Conservation (phyloP, 1,139 yeast genomes). For the Starmera stellimalicola region DNA sequence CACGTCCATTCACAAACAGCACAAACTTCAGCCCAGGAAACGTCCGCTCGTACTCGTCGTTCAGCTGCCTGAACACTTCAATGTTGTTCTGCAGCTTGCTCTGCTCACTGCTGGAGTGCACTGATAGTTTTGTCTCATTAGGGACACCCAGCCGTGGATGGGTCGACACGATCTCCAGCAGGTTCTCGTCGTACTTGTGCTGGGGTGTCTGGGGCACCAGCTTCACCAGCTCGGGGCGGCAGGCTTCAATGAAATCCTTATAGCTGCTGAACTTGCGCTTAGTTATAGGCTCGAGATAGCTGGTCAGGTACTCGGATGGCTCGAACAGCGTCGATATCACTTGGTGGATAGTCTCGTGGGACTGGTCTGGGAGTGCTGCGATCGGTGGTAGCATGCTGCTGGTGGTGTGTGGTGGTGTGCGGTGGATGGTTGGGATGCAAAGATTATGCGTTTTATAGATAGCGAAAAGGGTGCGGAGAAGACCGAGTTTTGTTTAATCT, state of each 20-base stretch:
- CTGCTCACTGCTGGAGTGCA: slow-evolving; percentile 67
- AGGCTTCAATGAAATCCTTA: neutral
- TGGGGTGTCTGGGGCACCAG: neutral
- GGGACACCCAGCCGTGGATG: slow-evolving; percentile 85
- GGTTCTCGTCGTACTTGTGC: slow-evolving; percentile 6
- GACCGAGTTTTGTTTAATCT: too few species aligned
- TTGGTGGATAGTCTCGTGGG: slow-evolving; percentile 19
- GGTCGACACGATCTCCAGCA: slow-evolving; percentile 58
- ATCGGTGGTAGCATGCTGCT: slow-evolving; percentile 16
- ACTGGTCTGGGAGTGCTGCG: slow-evolving; percentile 9
- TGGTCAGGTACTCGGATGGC: slow-evolving; percentile 48
- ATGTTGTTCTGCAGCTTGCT: slow-evolving; percentile 49
- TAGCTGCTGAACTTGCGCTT: neutral
- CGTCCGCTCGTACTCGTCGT: slow-evolving; percentile 50
- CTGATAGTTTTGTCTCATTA: slow-evolving; percentile 39
- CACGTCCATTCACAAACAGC: slow-evolving; percentile 83
- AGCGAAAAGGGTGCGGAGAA: too few species aligned
- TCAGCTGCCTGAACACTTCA: slow-evolving; percentile 38
- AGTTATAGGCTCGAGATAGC: slow-evolving; percentile 1
- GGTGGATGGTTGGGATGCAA: too few species aligned
- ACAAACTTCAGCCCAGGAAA: slow-evolving; percentile 85
- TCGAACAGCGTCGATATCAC: slow-evolving; percentile 55
- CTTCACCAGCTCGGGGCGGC: neutral
- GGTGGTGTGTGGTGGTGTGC: too few species aligned
- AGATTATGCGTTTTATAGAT: too few species aligned